These are phyloP conservation scores for Podospora bellae-mahoneyi DNA, from an alignment of 495 filamentous ascomycete species.

Conservation along the genomic window DNA sequence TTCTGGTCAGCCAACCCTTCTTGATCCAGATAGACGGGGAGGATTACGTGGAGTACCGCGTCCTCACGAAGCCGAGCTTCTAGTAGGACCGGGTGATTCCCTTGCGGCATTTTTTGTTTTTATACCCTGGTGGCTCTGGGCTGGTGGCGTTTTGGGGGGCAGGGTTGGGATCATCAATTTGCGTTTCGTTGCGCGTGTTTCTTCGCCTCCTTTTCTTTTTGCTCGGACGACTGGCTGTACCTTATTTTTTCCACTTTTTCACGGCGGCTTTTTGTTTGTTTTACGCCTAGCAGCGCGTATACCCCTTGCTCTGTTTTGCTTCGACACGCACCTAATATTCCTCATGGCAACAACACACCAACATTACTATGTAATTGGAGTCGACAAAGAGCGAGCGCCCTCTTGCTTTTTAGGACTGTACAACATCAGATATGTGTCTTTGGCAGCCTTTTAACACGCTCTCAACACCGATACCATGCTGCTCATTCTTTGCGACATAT, in stretches of 20 bases:
- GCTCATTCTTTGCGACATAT: not conserved
- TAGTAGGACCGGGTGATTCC: constrained; percentile 26
- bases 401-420: not conserved
- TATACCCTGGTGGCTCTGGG: not conserved
- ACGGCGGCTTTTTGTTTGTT: not conserved
- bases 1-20: constrained; percentile 48
- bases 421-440: not conserved
- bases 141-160: not conserved
- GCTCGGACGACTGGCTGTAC: not conserved
- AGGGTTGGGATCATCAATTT: not conserved
- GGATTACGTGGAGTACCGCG: constrained; percentile 56
- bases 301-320: not conserved
- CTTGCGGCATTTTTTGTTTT: not conserved
- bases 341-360: not conserved
- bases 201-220: not conserved
- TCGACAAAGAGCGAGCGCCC: not conserved
- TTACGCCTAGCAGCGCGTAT: not conserved
- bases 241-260: not conserved
- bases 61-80: constrained; percentile 53
- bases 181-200: not conserved
- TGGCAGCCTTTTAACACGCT: not conserved
- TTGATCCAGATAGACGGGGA: constrained; percentile 56
- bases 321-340: not conserved
- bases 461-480: not conserved
- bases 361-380: not conserved